phyloP scores from a whole-genome alignment of 306 rosid genomes.

The Trifolium pratense region DNA sequence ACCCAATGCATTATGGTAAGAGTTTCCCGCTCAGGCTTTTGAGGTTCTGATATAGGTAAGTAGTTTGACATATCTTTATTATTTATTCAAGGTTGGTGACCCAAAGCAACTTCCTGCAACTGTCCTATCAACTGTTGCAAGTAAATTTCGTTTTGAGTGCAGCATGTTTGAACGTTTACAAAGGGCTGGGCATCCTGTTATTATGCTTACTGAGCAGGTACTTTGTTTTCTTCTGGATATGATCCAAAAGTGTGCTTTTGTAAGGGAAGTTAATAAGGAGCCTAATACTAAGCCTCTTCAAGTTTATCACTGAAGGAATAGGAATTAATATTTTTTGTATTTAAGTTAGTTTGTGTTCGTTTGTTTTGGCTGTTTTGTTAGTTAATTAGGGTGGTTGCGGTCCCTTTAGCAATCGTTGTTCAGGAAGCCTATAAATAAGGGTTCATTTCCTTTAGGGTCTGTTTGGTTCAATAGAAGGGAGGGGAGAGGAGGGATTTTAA shows the following conservation, averaged over 20 bases:
- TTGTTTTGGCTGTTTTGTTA: not conserved
- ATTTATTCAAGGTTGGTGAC: slow-evolving; percentile 86
- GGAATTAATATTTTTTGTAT: not conserved
- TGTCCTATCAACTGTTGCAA: slow-evolving; percentile 85
- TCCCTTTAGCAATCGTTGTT: not conserved
- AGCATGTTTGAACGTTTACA: slow-evolving; percentile 99
- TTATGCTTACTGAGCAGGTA: slow-evolving; percentile 94
- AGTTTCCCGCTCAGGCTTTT: slow-evolving; percentile 23
- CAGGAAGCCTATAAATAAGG: not conserved
- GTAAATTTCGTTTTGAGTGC: slow-evolving; percentile 82
- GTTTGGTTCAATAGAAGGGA: no score
- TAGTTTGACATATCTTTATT: slow-evolving; percentile 46
- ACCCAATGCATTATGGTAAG: slow-evolving; percentile 89
- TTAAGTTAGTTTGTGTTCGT: not conserved
- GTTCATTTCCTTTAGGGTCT: not conserved
- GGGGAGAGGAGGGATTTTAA: no score
- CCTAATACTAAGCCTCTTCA: not conserved
- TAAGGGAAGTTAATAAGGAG: not conserved
- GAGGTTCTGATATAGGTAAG: slow-evolving; percentile 34
- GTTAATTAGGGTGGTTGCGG: slow-evolving; percentile 1
- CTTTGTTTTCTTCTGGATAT: slow-evolving; percentile 27
- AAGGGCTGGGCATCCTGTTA: slow-evolving; percentile 92
- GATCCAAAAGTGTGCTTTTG: slow-evolving; percentile 25
- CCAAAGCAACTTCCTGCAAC: slow-evolving; percentile 99
- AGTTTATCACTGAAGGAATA: not conserved